phyloP scores from a whole-genome alignment of 495 filamentous ascomycete species.

The Penicillium pulvis region DNA sequence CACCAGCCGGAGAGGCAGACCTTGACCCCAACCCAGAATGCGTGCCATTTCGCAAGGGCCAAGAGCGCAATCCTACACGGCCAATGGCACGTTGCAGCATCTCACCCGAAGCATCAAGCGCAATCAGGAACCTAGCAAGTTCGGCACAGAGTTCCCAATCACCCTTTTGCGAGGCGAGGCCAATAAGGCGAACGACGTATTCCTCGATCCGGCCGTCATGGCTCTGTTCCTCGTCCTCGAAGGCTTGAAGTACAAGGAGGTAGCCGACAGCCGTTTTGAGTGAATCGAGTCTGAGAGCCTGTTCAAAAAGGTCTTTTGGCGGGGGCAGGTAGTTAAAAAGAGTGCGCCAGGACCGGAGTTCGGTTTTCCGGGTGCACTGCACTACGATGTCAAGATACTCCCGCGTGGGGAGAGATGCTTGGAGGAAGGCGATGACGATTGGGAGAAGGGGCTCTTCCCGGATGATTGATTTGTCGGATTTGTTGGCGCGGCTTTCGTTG shows the following conservation, averaged over 20 bases:
- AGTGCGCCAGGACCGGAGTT: conserved; percentile 91
- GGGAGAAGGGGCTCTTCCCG: conserved; percentile 72
- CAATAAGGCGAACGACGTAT: conserved; percentile 75
- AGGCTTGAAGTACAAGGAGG: conserved; percentile 90
- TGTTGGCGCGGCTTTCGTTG: conserved; percentile 61
- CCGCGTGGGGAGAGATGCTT: conserved; percentile 73
- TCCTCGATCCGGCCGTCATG: conserved; percentile 64
- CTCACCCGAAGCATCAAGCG: conserved; percentile 82
- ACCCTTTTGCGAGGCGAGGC: conserved; percentile 75
- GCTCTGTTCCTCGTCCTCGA: conserved; percentile 78
- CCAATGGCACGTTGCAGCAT: conserved; percentile 79
- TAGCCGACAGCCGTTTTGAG: conserved; percentile 97
- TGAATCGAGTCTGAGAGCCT: conserved; percentile 77
- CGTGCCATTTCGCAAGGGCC: conserved; percentile 24
- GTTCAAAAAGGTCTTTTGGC: conserved; percentile 88
- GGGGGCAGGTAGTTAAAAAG: conserved; percentile 88
- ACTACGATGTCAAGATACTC: conserved; percentile 91
- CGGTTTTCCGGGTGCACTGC: conserved; percentile 96
- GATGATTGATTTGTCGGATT: conserved; percentile 29
- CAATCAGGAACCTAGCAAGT: conserved; percentile 87
- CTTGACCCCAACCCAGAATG: conserved; percentile 25
- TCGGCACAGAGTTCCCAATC: conserved; percentile 99
- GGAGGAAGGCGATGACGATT: conserved; percentile 80
- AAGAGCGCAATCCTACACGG: conserved; percentile 55
- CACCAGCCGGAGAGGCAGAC: conserved; percentile 30